phyloP scores from a whole-genome alignment of 192 early-diverging fungal genomes.

The Mortierella claussenii region DNA sequence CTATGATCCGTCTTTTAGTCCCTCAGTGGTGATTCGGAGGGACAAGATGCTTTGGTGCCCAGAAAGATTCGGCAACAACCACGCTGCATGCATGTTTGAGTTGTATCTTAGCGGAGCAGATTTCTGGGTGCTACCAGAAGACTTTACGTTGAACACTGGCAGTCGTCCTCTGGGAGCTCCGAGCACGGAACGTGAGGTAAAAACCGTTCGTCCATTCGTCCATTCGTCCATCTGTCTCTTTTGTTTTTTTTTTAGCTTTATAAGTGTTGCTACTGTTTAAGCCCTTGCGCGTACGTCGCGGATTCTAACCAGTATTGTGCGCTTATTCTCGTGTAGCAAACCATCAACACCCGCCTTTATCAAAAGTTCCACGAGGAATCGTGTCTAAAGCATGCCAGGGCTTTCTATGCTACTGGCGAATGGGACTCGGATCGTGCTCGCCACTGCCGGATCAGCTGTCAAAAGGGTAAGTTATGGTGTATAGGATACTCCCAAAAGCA shows the following conservation, averaged over 20 bases:
- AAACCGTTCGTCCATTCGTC: no score
- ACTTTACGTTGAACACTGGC: constrained; percentile 54
- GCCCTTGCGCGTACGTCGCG: no score
- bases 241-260: constrained; percentile 6
- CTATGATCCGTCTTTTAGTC: constrained; percentile 67
- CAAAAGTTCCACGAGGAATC: constrained; percentile 67
- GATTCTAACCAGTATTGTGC: no score
- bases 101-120: constrained; percentile 62
- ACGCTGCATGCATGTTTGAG: constrained; percentile 62
- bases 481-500: no score
- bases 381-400: constrained; percentile 66
- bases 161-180: constrained; percentile 16
- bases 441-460: constrained; percentile 57
- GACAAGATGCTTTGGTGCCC: constrained; percentile 64
- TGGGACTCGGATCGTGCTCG: constrained; percentile 62
- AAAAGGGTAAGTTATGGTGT: constrained; percentile 51
- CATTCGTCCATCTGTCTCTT: no score
- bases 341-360: constrained; percentile 64
- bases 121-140: constrained; percentile 65
- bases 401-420: constrained; percentile 59
- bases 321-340: constrained; percentile 53
- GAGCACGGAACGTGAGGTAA: constrained; percentile 59
- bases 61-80: constrained; percentile 66
- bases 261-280: no score
- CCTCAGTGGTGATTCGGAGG: constrained; percentile 61